Evolutionary conservation across 495 filamentous ascomycete species (phyloP).

Genomic region (Penicillium antarcticum): DNA sequence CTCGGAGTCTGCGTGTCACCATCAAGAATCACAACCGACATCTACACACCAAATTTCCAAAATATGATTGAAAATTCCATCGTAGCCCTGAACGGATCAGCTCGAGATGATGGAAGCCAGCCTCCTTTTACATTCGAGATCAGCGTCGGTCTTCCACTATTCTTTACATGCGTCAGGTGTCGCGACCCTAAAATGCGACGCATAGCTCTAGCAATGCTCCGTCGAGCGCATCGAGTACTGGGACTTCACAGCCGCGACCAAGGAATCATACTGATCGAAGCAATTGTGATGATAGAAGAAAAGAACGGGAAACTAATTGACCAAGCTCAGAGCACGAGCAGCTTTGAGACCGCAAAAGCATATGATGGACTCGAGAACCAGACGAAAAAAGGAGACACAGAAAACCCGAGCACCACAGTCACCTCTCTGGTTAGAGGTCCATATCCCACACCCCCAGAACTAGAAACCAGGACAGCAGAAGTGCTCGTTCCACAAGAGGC

Average conservation of each 20-base stretch:
- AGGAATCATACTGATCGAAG: conserved; percentile 21
- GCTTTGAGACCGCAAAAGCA: neutral
- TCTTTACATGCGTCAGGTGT: conserved; percentile 26
- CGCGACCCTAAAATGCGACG: conserved; percentile 24
- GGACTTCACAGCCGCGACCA: conserved; percentile 23
- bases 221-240: conserved; percentile 18
- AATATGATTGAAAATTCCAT: conserved; percentile 26
- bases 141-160: conserved; percentile 22
- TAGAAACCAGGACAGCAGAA: neutral
- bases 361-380: conserved; percentile 1
- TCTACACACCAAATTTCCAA: conserved; percentile 19
- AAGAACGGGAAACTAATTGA: too few relatives aligned
- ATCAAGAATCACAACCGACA: conserved; percentile 17
- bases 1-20: conserved; percentile 3
- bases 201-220: conserved; percentile 22
- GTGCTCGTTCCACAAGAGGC: conserved; percentile 26
- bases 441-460: neutral
- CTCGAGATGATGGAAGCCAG: conserved; percentile 19
- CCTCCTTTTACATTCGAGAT: conserved; percentile 32
- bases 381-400: neutral
- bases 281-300: too few relatives aligned
- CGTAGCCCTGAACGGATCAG: conserved; percentile 11
- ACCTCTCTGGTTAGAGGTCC: neutral
- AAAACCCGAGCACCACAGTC: neutral
- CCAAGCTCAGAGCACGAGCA: too few relatives aligned